Conservation (phyloP, 2,329 filamentous ascomycete species). For the Coniochaeta hoffmannii region DNA sequence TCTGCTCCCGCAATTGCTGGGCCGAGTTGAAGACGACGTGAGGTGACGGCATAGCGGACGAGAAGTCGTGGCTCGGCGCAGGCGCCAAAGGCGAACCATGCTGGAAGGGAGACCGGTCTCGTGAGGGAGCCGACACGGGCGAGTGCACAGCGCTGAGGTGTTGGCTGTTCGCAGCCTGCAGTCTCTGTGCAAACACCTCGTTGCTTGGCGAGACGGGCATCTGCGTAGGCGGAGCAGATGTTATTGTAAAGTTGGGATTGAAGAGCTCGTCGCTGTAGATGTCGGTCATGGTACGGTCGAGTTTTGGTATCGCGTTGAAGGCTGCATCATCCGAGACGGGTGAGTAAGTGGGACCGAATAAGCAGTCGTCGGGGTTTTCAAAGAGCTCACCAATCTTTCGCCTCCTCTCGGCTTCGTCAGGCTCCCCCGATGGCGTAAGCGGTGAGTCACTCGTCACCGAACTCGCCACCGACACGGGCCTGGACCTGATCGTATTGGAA, state of each 20-base stretch:
- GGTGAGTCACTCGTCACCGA: constrained; percentile 52
- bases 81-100: constrained; percentile 58
- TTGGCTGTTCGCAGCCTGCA: constrained; percentile 73
- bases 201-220: constrained; percentile 41
- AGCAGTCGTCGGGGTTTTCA: constrained; percentile 8
- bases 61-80: constrained; percentile 34
- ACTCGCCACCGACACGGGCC: constrained; percentile 49
- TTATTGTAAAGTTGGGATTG: constrained; percentile 59
- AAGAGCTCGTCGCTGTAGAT: constrained; percentile 80
- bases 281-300: constrained; percentile 81
- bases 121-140: constrained; percentile 37
- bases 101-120: constrained; percentile 76
- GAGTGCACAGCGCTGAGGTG: constrained; percentile 55
- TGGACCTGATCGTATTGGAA: constrained; percentile 35
- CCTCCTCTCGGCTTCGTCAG: constrained; percentile 36
- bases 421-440: constrained; percentile 46
- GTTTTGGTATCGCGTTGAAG: constrained; percentile 57
- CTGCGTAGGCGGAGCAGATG: constrained; percentile 44
- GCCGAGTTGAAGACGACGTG: constrained; percentile 43
- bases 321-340: constrained; percentile 47
- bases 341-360: constrained; percentile 56
- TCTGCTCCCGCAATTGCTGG: constrained; percentile 52
- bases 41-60: constrained; percentile 12
- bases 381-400: constrained; percentile 46
- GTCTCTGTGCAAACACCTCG: constrained; percentile 63